phyloP scores from a whole-genome alignment of 148 eudicot genomes.

The Rhododendron griersonianum region DNA sequence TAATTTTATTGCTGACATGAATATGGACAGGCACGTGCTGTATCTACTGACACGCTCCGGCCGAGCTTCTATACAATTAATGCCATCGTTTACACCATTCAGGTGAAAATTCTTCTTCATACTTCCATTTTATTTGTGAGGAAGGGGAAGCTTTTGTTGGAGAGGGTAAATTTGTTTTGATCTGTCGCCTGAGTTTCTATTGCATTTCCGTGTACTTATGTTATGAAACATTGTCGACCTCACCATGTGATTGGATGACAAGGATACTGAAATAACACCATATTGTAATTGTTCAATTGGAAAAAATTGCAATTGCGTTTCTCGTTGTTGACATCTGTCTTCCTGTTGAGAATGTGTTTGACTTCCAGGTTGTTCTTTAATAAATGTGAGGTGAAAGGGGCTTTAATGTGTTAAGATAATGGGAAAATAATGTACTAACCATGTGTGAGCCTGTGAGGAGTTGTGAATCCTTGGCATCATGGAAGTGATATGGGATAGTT shows the following conservation, averaged over 20 bases:
- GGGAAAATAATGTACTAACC: not conserved
- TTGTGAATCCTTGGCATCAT: not conserved
- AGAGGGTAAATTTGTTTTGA: not conserved
- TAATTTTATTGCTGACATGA: constrained; percentile 4
- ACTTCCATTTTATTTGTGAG: not conserved
- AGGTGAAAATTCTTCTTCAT: constrained; percentile 49
- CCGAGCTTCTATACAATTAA: constrained; percentile 82
- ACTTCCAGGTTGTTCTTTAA: not conserved
- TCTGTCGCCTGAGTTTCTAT: not conserved
- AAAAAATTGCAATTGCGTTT: not conserved
- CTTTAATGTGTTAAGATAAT: not conserved
- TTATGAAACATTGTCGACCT: not conserved
- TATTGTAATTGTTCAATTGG: not conserved
- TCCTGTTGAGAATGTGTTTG: not conserved
- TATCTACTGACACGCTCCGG: constrained; percentile 78
- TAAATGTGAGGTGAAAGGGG: not conserved
- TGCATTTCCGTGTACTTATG: not conserved
- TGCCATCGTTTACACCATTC: constrained; percentile 72
- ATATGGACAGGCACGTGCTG: constrained; percentile 72
- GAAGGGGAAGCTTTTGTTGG: constrained; percentile 1
- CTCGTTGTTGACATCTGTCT: not conserved
- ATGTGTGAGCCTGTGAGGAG: not conserved
- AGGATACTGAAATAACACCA: not conserved
- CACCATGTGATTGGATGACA: not conserved
- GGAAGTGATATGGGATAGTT: not conserved